phyloP scores from a whole-genome alignment of 768 basidiomycete genomes.

The Neoboletus brunneissimus region DNA sequence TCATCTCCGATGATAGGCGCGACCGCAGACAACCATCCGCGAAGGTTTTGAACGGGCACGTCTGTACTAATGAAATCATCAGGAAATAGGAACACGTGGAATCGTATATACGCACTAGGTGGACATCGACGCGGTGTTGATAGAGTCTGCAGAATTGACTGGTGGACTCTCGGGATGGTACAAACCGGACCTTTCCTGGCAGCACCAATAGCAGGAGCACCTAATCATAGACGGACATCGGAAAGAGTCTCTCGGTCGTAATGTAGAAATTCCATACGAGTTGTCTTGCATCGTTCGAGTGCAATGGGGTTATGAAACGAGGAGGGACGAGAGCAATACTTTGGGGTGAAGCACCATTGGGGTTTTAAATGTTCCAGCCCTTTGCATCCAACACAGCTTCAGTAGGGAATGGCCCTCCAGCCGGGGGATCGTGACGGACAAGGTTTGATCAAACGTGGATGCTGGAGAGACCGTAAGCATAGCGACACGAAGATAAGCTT shows the following conservation, averaged over 20 bases:
- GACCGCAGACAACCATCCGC: neutral
- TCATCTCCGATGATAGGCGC: neutral
- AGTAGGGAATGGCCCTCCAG: neutral
- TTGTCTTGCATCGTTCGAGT: conserved; percentile 9
- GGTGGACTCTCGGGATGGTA: neutral
- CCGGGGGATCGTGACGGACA: conserved; percentile 1
- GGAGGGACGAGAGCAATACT: neutral
- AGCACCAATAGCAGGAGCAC: neutral
- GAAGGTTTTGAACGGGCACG: neutral
- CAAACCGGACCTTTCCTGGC: neutral
- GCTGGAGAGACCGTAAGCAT: neutral
- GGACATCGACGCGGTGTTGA: neutral
- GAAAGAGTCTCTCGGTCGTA: neutral
- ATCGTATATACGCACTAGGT: conserved; percentile 8
- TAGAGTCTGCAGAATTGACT: neutral
- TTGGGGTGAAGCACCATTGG: neutral
- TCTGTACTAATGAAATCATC: conserved; percentile 3
- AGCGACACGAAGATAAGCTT: neutral
- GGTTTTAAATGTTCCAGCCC: conserved; percentile 9
- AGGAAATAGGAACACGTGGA: neutral
- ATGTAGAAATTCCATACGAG: conserved; percentile 4
- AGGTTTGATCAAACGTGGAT: neutral
- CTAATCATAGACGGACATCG: conserved; percentile 8
- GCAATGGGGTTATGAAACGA: neutral
- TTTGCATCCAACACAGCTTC: conserved; percentile 14